phyloP scores from a whole-genome alignment of 2,329 filamentous ascomycete genomes.

The Aspergillus sp. region DNA sequence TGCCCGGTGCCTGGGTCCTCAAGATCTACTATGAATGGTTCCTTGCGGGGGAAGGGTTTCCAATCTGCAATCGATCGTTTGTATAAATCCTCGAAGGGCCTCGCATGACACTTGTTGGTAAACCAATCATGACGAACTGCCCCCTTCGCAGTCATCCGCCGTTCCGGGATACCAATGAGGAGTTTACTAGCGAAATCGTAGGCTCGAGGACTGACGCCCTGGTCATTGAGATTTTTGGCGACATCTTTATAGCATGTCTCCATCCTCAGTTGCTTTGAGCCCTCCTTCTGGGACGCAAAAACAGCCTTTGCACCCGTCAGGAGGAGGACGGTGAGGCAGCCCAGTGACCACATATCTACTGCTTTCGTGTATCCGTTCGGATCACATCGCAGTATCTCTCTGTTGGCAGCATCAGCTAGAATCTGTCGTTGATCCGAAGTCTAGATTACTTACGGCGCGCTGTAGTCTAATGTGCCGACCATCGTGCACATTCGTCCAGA shows the following conservation, averaged over 20 bases:
- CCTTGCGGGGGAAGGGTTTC: conserved; percentile 38
- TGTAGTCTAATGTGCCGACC: conserved; percentile 57
- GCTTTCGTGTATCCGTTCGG: conserved; percentile 53
- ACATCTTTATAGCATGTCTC: conserved; percentile 45
- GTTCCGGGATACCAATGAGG: too few species aligned
- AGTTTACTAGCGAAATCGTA: conserved; percentile 32
- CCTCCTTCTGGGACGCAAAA: too few species aligned
- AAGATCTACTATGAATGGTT: conserved; percentile 12
- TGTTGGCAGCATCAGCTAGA: conserved; percentile 6
- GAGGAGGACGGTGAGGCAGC: conserved; percentile 52
- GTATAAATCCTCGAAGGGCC: conserved; percentile 51
- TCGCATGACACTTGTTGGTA: conserved; percentile 46
- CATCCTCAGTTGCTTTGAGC: too few species aligned
- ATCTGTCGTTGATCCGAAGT: not conserved
- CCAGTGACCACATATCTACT: conserved; percentile 63
- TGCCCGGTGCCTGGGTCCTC: not conserved
- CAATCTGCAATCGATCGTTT: conserved; percentile 48
- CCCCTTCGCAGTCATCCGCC: conserved; percentile 52
- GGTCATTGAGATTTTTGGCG: conserved; percentile 44
- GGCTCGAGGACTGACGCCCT: conserved; percentile 39
- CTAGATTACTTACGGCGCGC: conserved; percentile 52
- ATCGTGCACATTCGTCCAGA: conserved; percentile 51
- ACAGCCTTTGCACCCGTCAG: conserved; percentile 40
- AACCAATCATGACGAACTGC: conserved; percentile 58
- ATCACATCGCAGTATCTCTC: conserved; percentile 21